Base-by-base conservation (phyloP, 495 filamentous ascomycete species). In the Aspergillus incahuasiensis region DNA sequence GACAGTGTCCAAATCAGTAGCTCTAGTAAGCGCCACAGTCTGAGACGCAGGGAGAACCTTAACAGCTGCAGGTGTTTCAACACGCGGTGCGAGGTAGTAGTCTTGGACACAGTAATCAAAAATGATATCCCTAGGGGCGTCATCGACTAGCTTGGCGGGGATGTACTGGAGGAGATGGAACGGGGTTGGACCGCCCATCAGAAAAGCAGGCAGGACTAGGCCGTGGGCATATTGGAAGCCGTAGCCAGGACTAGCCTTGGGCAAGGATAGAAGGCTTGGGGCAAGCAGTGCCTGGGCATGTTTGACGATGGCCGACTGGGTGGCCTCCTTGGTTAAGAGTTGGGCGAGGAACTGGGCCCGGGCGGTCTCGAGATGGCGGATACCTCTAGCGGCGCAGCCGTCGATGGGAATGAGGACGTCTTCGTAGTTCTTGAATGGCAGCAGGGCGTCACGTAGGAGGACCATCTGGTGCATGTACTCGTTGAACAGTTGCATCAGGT, bases 391-490 rank as follows among this genome's bases (percentile, higher is more conserved):
- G n/a, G 55, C 35, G 13, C 54, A 3, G 4, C 3, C 50, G 16
- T 48, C 44, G 13, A 69, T 35, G 6, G 61, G 56, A 24, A 71
- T 63, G 0, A 52, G 56, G 6, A 73, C 67, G 18, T 69, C 64
- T 21, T 65, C 47, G 48, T 55, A 73, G 32, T 73, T 73, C 43
- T 61, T 44, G 43, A 71, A 73, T 1, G 68, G 70, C 0, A 73
- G 45, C 3, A 73, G 58, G 7, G 61, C 57, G 49, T 71, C 68
- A 11, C 70, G 68, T 0, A 73, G 60, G 16, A 71, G 56, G 5
- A 71, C 60, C 61, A 71, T 69, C 51, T 71, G 68, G 53, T 71
- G 68, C 59, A 69, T 63, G 30, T 67, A 72, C 44, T 71, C 68
- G 51, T 71, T 71, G 54, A 59, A 66, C 1, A 71, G 48, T 25